A percentile compares a stretch with the other conserved stretches of the same genome.
phyloP scores from a whole-genome alignment of 2,329 filamentous ascomycete species.

The Diaporthe sp. region DNA sequence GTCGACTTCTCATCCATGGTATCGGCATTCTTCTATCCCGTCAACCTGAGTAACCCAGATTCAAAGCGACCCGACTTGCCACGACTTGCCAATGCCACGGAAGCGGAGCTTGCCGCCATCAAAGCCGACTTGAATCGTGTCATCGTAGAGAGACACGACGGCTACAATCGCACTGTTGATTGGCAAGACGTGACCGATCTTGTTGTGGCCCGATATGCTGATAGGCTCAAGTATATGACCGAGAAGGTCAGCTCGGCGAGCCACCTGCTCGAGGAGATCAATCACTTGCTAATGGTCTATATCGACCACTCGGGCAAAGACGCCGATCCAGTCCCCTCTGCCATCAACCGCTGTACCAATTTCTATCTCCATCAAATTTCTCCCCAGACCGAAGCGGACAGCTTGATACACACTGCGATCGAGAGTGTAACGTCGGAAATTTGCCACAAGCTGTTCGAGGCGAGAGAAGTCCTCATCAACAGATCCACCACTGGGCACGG shows the following conservation, averaged over 20 bases:
- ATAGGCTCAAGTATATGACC: constrained; percentile 58
- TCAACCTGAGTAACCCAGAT: constrained; percentile 59
- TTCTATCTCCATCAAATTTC: constrained; percentile 54
- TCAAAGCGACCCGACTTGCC: constrained; percentile 40
- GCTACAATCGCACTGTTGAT: constrained; percentile 52
- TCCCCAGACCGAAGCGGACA: constrained; percentile 51
- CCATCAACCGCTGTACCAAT: constrained; percentile 57
- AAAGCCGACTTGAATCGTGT: constrained; percentile 45
- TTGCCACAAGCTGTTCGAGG: constrained; percentile 48
- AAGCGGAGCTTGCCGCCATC: constrained; percentile 40
- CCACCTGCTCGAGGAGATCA: constrained; percentile 49
- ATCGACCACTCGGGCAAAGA: constrained; percentile 52
- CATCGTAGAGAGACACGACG: constrained; percentile 44
- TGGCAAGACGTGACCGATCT: constrained; percentile 78
- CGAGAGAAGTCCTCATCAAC: constrained; percentile 39
- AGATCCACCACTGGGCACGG: neutral
- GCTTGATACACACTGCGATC: constrained; percentile 56
- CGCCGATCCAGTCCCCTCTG: constrained; percentile 46
- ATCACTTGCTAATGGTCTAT: constrained; percentile 52
- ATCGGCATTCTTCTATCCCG: constrained; percentile 60
- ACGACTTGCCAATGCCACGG: constrained; percentile 38
- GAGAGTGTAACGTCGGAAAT: constrained; percentile 50
- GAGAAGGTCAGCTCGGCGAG: constrained; percentile 41
- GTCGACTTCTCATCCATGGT: constrained; percentile 64
- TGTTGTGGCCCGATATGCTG: constrained; percentile 70